Evolutionary conservation across 805 yeast species (phyloP).

Genomic region (Starmerella sirachaensis): DNA sequence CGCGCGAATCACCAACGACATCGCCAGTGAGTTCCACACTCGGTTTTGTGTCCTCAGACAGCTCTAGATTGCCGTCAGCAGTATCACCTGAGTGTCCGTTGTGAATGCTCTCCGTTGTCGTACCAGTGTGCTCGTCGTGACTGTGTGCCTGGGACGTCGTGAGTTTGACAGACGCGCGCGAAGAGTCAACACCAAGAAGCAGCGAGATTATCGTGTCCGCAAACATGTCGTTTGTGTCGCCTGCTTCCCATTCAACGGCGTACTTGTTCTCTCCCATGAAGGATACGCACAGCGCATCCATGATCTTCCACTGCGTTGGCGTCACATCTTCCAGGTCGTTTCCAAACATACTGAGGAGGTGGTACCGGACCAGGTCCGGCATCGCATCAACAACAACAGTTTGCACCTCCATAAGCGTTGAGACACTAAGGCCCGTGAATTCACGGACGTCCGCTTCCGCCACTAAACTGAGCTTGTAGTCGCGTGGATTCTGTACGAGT

Average conservation of each 20-base stretch:
- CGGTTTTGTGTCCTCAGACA: slow-evolving; percentile 19
- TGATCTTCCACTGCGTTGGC: slow-evolving; percentile 34
- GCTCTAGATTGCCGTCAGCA: slow-evolving; percentile 25
- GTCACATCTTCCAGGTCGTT: slow-evolving; percentile 38
- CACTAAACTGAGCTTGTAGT: slow-evolving; percentile 73
- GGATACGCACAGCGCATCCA: slow-evolving; percentile 49
- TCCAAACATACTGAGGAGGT: slow-evolving; percentile 92
- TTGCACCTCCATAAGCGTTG: slow-evolving; percentile 73
- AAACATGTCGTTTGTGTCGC: slow-evolving; percentile 76
- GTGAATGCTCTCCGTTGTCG: slow-evolving; percentile 5
- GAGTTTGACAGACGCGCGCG: slow-evolving; percentile 87
- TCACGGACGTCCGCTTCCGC: slow-evolving; percentile 82
- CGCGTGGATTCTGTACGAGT: slow-evolving; percentile 58
- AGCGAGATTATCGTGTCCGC: slow-evolving; percentile 93
- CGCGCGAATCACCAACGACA: slow-evolving; percentile 10
- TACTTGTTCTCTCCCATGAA: slow-evolving; percentile 38
- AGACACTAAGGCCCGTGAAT: slow-evolving; percentile 74
- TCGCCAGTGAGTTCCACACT: not conserved
- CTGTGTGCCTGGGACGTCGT: slow-evolving; percentile 39
- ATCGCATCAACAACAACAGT: slow-evolving; percentile 68
- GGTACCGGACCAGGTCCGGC: slow-evolving; percentile 73
- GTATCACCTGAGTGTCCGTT: slow-evolving; percentile 22
- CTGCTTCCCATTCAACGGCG: slow-evolving; percentile 82
- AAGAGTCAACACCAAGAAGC: slow-evolving; percentile 78
- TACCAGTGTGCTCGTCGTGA: slow-evolving; percentile 32